Conservation (phyloP, 1,284 basidiomycete species). For the Ceratobasidium sp. region DNA sequence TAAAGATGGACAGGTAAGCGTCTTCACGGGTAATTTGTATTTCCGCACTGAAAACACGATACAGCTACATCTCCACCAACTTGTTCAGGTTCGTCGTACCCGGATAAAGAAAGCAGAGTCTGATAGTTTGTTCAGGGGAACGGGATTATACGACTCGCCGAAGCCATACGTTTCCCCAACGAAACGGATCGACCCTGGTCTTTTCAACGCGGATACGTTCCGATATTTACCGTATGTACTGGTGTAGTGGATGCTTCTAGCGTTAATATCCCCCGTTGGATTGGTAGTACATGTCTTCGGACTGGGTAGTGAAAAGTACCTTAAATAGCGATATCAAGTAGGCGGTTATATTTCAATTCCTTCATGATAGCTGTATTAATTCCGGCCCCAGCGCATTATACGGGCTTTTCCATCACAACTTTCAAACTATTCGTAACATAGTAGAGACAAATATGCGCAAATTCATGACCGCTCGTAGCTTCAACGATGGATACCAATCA, state of each 20-base stretch:
- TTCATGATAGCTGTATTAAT: neutral
- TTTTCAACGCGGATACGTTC: constrained; percentile 23
- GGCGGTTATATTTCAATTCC: neutral
- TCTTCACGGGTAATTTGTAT: neutral
- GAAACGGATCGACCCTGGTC: constrained; percentile 11
- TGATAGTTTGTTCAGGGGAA: neutral
- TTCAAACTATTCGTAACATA: constrained; percentile 54
- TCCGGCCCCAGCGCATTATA: constrained; percentile 58
- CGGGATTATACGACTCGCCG: constrained; percentile 10
- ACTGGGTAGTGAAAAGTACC: constrained; percentile 29
- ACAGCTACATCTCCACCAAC: neutral
- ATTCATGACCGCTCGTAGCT: constrained; percentile 54
- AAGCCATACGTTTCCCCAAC: constrained; percentile 11
- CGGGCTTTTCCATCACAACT: constrained; percentile 59
- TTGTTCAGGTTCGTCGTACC: neutral
- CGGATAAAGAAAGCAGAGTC: neutral
- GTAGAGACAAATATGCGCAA: constrained; percentile 56
- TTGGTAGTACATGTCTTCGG: constrained; percentile 26
- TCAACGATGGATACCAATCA: constrained; percentile 46
- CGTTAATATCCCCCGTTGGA: neutral
- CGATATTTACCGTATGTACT: constrained; percentile 6
- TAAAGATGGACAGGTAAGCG: constrained; percentile 30
- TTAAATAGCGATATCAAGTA: constrained; percentile 30
- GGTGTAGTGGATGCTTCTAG: neutral
- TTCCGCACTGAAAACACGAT: neutral